Base-by-base conservation (phyloP, 73 alveolate genomes). In the Paramecium primaurelia region DNA sequence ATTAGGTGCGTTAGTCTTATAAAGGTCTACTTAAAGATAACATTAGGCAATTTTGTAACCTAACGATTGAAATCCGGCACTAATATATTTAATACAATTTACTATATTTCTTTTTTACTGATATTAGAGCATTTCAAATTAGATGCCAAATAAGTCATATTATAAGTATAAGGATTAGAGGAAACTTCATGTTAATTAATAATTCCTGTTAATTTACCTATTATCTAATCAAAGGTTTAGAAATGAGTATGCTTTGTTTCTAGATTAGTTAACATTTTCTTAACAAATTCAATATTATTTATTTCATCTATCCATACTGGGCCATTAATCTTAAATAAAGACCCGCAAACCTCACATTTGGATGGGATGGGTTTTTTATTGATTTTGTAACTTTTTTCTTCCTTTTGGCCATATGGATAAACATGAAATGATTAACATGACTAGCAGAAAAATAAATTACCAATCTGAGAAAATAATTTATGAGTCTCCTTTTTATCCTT, bases 1-100 rank as follows among this genome's bases (percentile, higher is more conserved):
- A 59, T 95, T 93, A 8, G 99, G 97, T 32, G 99, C 98, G 87
- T 97, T 93, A 54, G 99, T 97, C 91, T 97, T 97, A 92, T 93
- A 97, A 18, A 94, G 92, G 86, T 93, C 95, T 34, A 97, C 97
- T 58, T 95, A 94, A 59, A 94, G 94, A 91, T 97, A 97, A 12
- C 99, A 93, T 80, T 96, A 95, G 36, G 95, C 98, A 18, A 97
- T 51, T 60, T 92, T 85, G 89, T 92, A 94, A 38, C 97, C 97
- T 75, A 96, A 85, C 64, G 96, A 95, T 86, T 94, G 92, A 20
- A 97, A 88, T 25, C 97, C 99, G 9, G 99, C 95, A 38, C 91
- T 80, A 44, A 18, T 4, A n/a, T 77, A 80, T 7, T 22, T 0
- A 44, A 14, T 44, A 34, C 0, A 75, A 37, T 38, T 80, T 80